Base-by-base conservation (phyloP, 495 filamentous ascomycete species). In the Echria macrotheca region DNA sequence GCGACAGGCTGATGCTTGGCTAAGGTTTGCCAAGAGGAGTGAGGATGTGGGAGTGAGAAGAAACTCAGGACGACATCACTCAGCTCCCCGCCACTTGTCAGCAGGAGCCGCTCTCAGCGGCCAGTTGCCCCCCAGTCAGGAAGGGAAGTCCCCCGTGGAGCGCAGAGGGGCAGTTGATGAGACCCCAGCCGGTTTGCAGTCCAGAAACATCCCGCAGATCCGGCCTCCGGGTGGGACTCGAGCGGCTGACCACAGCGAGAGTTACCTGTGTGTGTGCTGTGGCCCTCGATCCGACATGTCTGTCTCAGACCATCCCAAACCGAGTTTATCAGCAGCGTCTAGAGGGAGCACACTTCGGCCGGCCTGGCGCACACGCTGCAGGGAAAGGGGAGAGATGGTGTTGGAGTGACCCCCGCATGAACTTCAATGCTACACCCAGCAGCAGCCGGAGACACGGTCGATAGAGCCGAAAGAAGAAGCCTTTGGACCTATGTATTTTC, bases 21-120 rank as follows among this genome's bases (percentile, higher is more conserved):
- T 49, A 44, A 31, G 38, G 14, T 44, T 54, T 58, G 59, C 62
- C 62, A 63, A 63, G 59, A 60, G 52, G 50, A 44, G 36, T 53
- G 21, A 42, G 35, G 28, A 48, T 48, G 46, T 38, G 49, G 46
- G 55, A 55, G 49, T 25, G 45, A 39, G 45, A 32, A 32, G 44
- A n/a, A 35, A 21, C 15, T 23, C 35, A 32, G 18, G 23, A 44
- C 23, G 44, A 49, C 39, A 33, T 37, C 15, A 22, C 9, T 33
- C 19, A 38, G 12, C 12, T n/a, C 11, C 43, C 43, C 43, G 43
- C 17, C 43, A 22, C 24, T 42, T 26, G 22, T 17, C 14, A 29
- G 23, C 38, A 5, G 22, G 23, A 4, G n/a, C 8, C 35, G 35
- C 11, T 18, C 15, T n/a, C 35, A n/a, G n/a, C n/a, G n/a, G n/a